phyloP scores from a whole-genome alignment of 208 protist species.

The Phytomonas francai region DNA sequence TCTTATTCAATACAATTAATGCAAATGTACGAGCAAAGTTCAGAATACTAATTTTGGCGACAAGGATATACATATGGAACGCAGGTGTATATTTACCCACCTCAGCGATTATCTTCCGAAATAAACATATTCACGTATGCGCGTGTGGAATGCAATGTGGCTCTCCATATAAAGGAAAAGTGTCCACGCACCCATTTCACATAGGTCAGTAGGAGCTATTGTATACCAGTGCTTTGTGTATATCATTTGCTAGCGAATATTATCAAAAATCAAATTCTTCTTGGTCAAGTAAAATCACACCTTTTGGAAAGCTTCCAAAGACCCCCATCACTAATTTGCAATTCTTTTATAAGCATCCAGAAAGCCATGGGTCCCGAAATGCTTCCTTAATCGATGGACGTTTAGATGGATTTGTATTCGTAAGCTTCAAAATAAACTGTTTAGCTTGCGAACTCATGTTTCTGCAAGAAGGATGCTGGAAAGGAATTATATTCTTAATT shows the following conservation, averaged over 20 bases:
- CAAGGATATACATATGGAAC: not conserved
- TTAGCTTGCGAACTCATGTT: slow-evolving; percentile 32
- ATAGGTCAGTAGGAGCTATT: slow-evolving; percentile 40
- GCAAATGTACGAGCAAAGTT: not conserved
- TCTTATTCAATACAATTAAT: not conserved
- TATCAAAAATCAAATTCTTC: slow-evolving; percentile 2
- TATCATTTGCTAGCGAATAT: slow-evolving; percentile 57
- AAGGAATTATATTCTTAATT: slow-evolving; percentile 52
- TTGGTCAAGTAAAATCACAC: not conserved
- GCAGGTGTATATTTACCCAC: not conserved
- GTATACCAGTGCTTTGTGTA: slow-evolving; percentile 43
- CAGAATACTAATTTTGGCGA: not conserved
- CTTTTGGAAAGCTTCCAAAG: not conserved
- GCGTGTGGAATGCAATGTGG: not conserved
- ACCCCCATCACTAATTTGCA: not conserved
- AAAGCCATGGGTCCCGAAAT: slow-evolving; percentile 59
- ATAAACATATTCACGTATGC: not conserved
- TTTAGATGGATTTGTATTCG: slow-evolving; percentile 45
- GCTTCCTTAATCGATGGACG: slow-evolving; percentile 54
- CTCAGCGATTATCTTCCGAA: not conserved
- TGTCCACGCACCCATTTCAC: slow-evolving; percentile 70
- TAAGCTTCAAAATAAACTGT: slow-evolving; percentile 45
- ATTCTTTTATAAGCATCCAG: not conserved
- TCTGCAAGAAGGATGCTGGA: slow-evolving; percentile 13
- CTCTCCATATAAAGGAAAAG: slow-evolving; percentile 12